A percentile compares a stretch with the other conserved stretches of the same genome.
Conservation (phyloP, 768 basidiomycete species). For the Tulasnella sp. region DNA sequence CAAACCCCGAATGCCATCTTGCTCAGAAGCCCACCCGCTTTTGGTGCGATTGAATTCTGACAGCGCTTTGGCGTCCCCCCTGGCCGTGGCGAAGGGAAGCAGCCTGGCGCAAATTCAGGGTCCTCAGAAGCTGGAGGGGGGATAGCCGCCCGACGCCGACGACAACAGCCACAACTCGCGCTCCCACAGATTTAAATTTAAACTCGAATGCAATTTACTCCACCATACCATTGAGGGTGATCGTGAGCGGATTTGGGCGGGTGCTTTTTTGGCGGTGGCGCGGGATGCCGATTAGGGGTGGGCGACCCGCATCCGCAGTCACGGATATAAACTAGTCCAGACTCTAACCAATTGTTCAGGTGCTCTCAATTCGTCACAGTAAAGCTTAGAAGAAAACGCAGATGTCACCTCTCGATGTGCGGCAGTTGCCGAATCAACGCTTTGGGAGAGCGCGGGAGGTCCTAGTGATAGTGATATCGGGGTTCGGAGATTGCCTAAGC, state of each 20-base stretch:
- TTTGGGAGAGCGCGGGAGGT: neutral
- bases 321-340: too few relatives aligned
- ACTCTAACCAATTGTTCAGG: too few relatives aligned
- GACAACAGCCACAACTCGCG: slow-evolving; percentile 3
- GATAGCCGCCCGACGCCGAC: too few relatives aligned
- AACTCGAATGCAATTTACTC: neutral
- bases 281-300: neutral
- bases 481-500: neutral
- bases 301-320: too few relatives aligned
- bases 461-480: neutral
- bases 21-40: too few relatives aligned
- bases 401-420: neutral
- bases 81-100: too few relatives aligned
- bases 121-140: too few relatives aligned
- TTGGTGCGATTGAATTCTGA: too few relatives aligned
- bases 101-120: too few relatives aligned
- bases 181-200: slow-evolving; percentile 1
- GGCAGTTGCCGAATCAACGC: too few relatives aligned
- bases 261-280: neutral
- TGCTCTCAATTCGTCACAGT: too few relatives aligned
- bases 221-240: neutral
- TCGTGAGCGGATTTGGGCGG: neutral
- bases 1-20: too few relatives aligned
- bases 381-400: neutral
- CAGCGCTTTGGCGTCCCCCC: neutral